A percentile compares a stretch with the other conserved stretches of the same genome.
phyloP scores from a whole-genome alignment of 2,329 filamentous ascomycete species.

The Aspergillus piperis region DNA sequence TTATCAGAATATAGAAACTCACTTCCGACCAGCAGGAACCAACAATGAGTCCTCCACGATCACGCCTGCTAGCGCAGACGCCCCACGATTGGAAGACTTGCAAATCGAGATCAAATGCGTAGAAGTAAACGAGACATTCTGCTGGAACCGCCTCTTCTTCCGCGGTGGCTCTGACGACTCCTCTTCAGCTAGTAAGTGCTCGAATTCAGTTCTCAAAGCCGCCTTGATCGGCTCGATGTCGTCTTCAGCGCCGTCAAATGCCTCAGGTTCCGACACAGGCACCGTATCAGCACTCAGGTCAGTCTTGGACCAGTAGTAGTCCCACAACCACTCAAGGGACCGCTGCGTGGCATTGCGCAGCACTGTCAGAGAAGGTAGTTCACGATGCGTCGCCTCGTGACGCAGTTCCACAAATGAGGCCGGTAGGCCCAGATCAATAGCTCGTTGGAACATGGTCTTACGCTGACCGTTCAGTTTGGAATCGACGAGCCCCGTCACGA shows the following conservation, averaged over 20 bases:
- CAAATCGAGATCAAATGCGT: slow-evolving; percentile 33
- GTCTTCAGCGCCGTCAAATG: slow-evolving; percentile 7
- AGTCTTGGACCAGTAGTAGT: slow-evolving; percentile 74
- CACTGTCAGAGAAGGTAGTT: slow-evolving; percentile 73
- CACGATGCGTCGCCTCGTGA: slow-evolving; percentile 88
- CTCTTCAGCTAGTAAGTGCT: slow-evolving; percentile 14
- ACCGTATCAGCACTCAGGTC: slow-evolving; percentile 4
- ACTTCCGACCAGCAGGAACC: slow-evolving; percentile 31
- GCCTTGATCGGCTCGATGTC: slow-evolving; percentile 20
- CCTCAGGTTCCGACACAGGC: background rate
- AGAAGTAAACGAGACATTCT: slow-evolving; percentile 23
- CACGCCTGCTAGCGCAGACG: slow-evolving; percentile 24
- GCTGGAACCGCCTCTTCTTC: slow-evolving; percentile 35
- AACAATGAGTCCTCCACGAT: slow-evolving; percentile 32
- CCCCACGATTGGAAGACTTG: slow-evolving; percentile 20
- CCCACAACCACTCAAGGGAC: slow-evolving; percentile 83
- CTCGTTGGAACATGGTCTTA: slow-evolving; percentile 49
- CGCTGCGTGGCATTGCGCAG: slow-evolving; percentile 69
- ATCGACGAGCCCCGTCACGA: slow-evolving; percentile 49
- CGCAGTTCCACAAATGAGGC: slow-evolving; percentile 84
- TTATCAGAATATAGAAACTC: slow-evolving; percentile 15
- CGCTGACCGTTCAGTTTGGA: slow-evolving; percentile 44
- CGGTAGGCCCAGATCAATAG: slow-evolving; percentile 44
- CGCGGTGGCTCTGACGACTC: slow-evolving; percentile 20
- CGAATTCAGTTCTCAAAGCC: slow-evolving; percentile 23